Evolutionary conservation across 331 rosid genomes (phyloP).

Genomic region (Spiraea crenata): DNA sequence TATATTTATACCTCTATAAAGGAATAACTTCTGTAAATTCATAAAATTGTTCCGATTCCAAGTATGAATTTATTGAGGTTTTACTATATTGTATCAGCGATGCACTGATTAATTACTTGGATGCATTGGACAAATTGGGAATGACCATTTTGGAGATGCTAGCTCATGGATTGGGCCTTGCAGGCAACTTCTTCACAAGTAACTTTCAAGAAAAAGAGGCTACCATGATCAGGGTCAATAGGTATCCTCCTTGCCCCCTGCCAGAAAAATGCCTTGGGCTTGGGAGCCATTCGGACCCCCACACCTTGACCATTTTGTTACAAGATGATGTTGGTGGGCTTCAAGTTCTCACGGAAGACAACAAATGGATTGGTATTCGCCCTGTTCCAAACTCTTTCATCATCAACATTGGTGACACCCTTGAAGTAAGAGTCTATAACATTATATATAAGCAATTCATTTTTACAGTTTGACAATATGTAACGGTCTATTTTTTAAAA

Average conservation of each 20-base stretch:
- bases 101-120: slow-evolving; percentile 16
- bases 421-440: not conserved
- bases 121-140: slow-evolving; percentile 21
- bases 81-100: not conserved
- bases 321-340: slow-evolving; percentile 27
- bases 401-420: slow-evolving; percentile 25
- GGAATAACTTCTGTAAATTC: no score
- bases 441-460: not conserved
- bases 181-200: not conserved
- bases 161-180: slow-evolving; percentile 27
- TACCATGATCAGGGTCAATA: slow-evolving; percentile 23
- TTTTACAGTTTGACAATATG: not conserved
- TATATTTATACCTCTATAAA: no score
- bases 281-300: slow-evolving; percentile 31
- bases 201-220: slow-evolving; percentile 20
- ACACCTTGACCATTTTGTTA: slow-evolving; percentile 18
- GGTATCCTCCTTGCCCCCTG: slow-evolving; percentile 24
- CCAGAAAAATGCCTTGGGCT: slow-evolving; percentile 30
- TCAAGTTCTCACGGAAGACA: slow-evolving; percentile 10
- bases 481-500: no score
- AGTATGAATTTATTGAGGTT: not conserved
- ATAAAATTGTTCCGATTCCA: not conserved
- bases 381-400: slow-evolving; percentile 22
- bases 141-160: slow-evolving; percentile 21
- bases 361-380: slow-evolving; percentile 23